These are phyloP conservation scores for Neonectria magnoliae DNA, from an alignment of 2,329 filamentous ascomycete genomes.

Conservation along the genomic window DNA sequence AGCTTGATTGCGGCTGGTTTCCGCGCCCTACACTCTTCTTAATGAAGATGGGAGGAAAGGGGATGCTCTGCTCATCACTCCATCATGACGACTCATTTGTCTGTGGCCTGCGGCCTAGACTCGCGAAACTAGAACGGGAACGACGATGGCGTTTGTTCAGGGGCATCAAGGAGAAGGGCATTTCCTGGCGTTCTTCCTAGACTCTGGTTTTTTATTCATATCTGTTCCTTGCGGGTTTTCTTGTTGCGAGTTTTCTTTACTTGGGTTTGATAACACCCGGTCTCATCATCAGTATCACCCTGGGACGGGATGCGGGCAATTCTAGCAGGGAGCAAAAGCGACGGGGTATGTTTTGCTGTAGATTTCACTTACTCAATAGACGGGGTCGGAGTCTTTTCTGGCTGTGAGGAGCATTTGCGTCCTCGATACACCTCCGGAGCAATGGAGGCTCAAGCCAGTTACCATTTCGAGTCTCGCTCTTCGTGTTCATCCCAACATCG, in stretches of 20 bases:
- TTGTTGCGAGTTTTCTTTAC: background rate
- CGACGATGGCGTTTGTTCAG: constrained; percentile 32
- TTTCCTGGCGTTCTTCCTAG: constrained; percentile 29
- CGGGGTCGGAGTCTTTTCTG: constrained; percentile 35
- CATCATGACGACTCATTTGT: constrained; percentile 24
- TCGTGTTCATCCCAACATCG: constrained; percentile 7
- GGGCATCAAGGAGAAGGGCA: constrained; percentile 28
- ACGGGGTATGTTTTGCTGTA: constrained; percentile 25
- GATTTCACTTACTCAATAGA: constrained; percentile 37
- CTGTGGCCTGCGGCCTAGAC: constrained; percentile 22
- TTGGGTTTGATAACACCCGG: constrained; percentile 8
- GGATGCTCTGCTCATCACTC: constrained; percentile 11
- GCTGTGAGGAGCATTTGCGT: constrained; percentile 21
- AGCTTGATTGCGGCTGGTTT: constrained; percentile 70
- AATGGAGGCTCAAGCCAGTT: constrained; percentile 27
- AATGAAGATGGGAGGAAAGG: constrained; percentile 20
- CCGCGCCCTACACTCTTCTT: constrained; percentile 61
- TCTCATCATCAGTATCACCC: constrained; percentile 29
- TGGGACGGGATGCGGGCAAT: constrained; percentile 21
- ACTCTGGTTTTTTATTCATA: background rate
- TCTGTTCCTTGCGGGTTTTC: constrained; percentile 19
- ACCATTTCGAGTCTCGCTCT: constrained; percentile 3
- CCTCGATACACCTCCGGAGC: constrained; percentile 23
- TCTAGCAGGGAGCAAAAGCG: constrained; percentile 33
- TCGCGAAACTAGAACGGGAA: constrained; percentile 28